phyloP scores from a whole-genome alignment of 495 filamentous ascomycete species.

The Penicillium robsamsonii region DNA sequence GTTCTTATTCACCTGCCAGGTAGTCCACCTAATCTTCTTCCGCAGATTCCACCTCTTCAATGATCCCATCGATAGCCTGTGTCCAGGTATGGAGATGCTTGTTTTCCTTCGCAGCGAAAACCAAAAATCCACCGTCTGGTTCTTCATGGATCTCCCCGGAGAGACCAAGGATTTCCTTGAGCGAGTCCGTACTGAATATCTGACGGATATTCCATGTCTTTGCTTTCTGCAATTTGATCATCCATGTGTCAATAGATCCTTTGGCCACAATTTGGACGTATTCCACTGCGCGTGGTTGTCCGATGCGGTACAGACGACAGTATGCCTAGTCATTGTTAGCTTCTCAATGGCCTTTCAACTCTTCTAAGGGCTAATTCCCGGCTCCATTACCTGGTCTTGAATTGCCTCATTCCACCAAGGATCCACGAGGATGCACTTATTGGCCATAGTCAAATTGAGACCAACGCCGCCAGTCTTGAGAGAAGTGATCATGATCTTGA shows the following conservation, averaged over 20 bases:
- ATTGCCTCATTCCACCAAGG: constrained; percentile 58
- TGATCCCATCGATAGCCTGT: neutral
- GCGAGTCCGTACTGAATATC: neutral
- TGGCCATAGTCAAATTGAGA: constrained; percentile 54
- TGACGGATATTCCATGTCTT: neutral
- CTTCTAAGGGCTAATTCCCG: no score
- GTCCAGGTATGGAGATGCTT: neutral
- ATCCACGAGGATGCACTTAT: constrained; percentile 57
- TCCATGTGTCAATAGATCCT: constrained; percentile 50
- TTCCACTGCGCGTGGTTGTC: constrained; percentile 54
- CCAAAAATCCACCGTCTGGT: neutral
- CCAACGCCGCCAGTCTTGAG: constrained; percentile 48
- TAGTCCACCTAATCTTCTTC: neutral
- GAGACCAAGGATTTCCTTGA: neutral
- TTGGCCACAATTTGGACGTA: constrained; percentile 51
- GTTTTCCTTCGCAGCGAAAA: neutral
- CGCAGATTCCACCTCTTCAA: neutral
- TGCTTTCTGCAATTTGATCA: constrained; percentile 39
- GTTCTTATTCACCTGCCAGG: no score
- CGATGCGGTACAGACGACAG: constrained; percentile 61
- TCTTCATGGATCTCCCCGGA: neutral
- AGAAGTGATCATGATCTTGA: constrained; percentile 42
- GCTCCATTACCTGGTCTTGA: constrained; percentile 47
- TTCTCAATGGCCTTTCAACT: no score
- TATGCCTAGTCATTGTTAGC: constrained; percentile 49